Percentiles rank a stretch among this genome's conserved stretches.
These are phyloP conservation scores for Isoetes taiwanensis DNA, from an alignment of 75 land plant species.

Conservation along the genomic window DNA sequence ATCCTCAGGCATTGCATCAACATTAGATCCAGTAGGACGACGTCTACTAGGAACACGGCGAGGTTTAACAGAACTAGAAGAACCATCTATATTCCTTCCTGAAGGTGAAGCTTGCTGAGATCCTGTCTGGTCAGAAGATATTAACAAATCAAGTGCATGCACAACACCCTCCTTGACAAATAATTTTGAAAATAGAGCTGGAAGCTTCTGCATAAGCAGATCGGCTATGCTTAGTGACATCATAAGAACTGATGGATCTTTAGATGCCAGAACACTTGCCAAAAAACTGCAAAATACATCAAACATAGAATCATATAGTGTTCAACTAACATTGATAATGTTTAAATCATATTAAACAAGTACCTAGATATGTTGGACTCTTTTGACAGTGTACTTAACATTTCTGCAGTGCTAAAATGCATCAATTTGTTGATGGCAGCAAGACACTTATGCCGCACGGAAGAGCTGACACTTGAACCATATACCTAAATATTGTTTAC, in stretches of 20 bases:
- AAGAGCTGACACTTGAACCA: slow-evolving; percentile 83
- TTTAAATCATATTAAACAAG: background rate
- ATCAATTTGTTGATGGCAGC: slow-evolving; percentile 78
- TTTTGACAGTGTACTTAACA: slow-evolving; percentile 53
- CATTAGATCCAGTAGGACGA: slow-evolving; percentile 28
- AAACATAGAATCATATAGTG: background rate
- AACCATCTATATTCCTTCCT: slow-evolving; percentile 39
- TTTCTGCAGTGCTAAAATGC: slow-evolving; percentile 71
- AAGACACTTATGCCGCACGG: slow-evolving; percentile 81
- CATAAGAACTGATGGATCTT: slow-evolving; percentile 69
- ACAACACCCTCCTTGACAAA: slow-evolving; percentile 96
- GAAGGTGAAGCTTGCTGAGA: slow-evolving; percentile 16
- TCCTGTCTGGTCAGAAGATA: slow-evolving; percentile 27
- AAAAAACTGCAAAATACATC: slow-evolving; percentile 47
- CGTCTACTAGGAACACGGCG: slow-evolving; percentile 33
- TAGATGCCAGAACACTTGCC: slow-evolving; percentile 80
- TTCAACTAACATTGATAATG: background rate
- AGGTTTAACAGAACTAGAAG: slow-evolving; percentile 34
- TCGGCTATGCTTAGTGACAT: slow-evolving; percentile 88
- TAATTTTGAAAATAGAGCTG: slow-evolving; percentile 61
- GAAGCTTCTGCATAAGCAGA: slow-evolving; percentile 86
- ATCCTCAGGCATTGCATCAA: slow-evolving; percentile 35
- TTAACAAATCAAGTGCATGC: slow-evolving; percentile 71
- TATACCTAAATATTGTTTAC: no score
- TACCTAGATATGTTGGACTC: slow-evolving; percentile 84